Base-by-base conservation (phyloP, 2,329 filamentous ascomycete species). In the Ascochyta clinopodiicola region DNA sequence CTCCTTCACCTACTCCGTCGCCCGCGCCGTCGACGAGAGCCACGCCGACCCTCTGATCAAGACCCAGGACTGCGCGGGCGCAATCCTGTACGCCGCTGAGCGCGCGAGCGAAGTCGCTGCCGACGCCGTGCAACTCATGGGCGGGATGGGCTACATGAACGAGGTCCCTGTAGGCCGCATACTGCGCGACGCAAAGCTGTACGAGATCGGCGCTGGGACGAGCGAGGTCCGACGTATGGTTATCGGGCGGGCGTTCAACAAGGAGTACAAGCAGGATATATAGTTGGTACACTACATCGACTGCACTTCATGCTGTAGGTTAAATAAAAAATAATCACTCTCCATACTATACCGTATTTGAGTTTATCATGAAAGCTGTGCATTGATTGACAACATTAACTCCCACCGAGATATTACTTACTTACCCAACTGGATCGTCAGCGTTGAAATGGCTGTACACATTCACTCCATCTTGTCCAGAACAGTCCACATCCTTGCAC, bases 191-290 rank as follows among this genome's bases (percentile, higher is more conserved):
- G 86, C 87, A 4, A 89, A 89, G 73, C 76, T 99, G 57, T 99
- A 99, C 75, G 95, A 98, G 79, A 98, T 99, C 73, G 95, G 95
- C 1, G 95, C 95, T 5, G 95, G 95, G 6, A 98, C 95, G 3
- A 96, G 92, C 57, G 95, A 99, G 79, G 88, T 99, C 45, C 83
- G 95, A 63, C 84, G 93, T 62, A 96, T 98, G 86, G 92, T 99
- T 4, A 96, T 99, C 71, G 94, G 95, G 25, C 82, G 93, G 62
- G 90, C 88, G 1, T 97, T 96, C 66, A 96, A 96, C 77, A 93
- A 90, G 79, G 88, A 96, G 77, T 96, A 88, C 47, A 70, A 63
- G 50, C 66, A 72, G 47, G 62, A 66, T 24, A 59, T 68, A 37
- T 66, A 46, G 31, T 22, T 6, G 15, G 13, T 7, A 34, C 5